These are phyloP conservation scores for Drosera spatulata DNA, from an alignment of 179 eudicot species.

Conservation along the genomic window DNA sequence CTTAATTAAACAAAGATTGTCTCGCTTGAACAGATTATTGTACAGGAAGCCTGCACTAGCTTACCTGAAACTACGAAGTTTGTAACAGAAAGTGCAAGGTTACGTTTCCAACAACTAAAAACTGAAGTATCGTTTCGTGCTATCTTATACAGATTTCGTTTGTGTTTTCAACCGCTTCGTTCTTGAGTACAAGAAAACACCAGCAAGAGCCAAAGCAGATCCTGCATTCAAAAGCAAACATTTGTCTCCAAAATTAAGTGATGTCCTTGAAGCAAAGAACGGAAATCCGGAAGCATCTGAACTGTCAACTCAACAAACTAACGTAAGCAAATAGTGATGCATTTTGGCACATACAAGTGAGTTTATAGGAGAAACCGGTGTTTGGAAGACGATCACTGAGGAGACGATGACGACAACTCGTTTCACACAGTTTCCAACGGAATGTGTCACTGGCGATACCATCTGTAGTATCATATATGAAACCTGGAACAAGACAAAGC, in stretches of 20 bases:
- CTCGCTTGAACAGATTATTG: too few relatives aligned
- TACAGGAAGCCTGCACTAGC: too few relatives aligned
- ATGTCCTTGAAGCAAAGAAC: too few relatives aligned
- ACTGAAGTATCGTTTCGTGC: background rate
- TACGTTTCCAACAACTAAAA: too few relatives aligned
- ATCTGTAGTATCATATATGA: slow-evolving; percentile 62
- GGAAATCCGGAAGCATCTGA: too few relatives aligned
- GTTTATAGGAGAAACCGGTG: slow-evolving; percentile 61
- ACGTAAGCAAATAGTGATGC: background rate
- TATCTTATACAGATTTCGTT: slow-evolving; percentile 28
- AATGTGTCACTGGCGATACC: slow-evolving; percentile 83
- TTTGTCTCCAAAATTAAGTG: background rate
- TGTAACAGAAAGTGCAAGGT: too few relatives aligned
- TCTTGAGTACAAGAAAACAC: slow-evolving; percentile 68
- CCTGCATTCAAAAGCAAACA: slow-evolving; percentile 25
- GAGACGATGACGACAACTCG: slow-evolving; percentile 79
- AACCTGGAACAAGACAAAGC: slow-evolving; percentile 26
- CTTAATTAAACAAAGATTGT: too few relatives aligned
- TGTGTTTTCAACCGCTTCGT: slow-evolving; percentile 42
- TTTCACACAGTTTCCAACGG: slow-evolving; percentile 79
- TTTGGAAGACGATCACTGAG: slow-evolving; percentile 67
- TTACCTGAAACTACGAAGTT: too few relatives aligned
- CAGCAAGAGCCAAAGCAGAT: slow-evolving; percentile 67
- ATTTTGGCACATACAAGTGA: slow-evolving; percentile 22
- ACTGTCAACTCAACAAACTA: background rate